These are phyloP conservation scores for Zychaea mexicana DNA, from an alignment of 371 early-diverging fungal genomes.

Conservation along the genomic window DNA sequence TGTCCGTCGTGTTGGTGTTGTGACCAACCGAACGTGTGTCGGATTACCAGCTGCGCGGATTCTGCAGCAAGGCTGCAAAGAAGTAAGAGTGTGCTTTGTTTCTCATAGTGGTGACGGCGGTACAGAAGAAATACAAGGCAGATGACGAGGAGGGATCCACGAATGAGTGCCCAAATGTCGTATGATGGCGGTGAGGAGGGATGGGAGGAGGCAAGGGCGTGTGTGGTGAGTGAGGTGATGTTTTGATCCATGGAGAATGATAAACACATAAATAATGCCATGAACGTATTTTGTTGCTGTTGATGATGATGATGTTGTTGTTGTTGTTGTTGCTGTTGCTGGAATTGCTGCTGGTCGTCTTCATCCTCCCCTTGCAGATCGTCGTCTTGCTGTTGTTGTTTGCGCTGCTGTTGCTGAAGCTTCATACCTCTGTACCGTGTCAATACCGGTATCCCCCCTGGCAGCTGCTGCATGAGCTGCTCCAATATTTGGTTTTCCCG, in stretches of 20 bases:
- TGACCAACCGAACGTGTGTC: not conserved
- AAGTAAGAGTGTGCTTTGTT: constrained; percentile 2
- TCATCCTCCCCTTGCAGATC: too few relatives aligned
- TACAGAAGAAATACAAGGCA: not conserved
- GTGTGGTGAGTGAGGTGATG: not conserved
- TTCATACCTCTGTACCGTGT: constrained; percentile 1
- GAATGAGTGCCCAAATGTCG: not conserved
- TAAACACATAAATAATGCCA: constrained; percentile 12
- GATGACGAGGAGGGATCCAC: not conserved
- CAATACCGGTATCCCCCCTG: constrained; percentile 53
- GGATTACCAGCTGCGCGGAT: not conserved
- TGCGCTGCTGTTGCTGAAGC: not conserved
- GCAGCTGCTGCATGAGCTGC: constrained; percentile 49
- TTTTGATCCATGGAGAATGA: constrained; percentile 5
- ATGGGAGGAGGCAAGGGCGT: too few relatives aligned
- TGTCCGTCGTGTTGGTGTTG: not conserved
- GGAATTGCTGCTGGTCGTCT: constrained; percentile 7
- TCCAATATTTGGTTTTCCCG: constrained; percentile 43
- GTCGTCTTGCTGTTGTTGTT: not conserved
- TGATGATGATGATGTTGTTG: constrained; percentile 13
- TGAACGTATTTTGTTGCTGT: constrained; percentile 4
- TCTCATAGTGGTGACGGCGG: not conserved
- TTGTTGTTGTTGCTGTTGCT: constrained; percentile 19
- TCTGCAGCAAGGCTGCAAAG: not conserved
- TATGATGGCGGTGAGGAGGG: not conserved